Conservation (phyloP, 805 yeast genomes). For the Candida krabiensis region DNA sequence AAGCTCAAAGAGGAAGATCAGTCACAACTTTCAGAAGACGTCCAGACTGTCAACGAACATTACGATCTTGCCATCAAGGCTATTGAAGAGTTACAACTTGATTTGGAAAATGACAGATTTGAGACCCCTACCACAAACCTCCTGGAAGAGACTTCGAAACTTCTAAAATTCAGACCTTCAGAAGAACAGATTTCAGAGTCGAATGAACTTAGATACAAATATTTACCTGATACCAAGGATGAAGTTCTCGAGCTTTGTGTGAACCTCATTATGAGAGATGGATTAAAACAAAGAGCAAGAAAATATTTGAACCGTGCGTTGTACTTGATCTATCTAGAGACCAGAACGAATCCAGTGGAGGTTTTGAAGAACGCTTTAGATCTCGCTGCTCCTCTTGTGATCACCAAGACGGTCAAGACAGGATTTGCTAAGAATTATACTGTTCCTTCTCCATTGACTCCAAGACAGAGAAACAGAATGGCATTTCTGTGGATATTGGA, state of each 20-base stretch:
- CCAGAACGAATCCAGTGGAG: constrained; percentile 77
- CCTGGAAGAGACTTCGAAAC: constrained; percentile 15
- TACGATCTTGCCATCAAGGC: constrained; percentile 31
- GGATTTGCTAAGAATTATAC: constrained; percentile 82
- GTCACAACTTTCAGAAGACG: constrained; percentile 19
- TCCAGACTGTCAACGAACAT: constrained; percentile 24
- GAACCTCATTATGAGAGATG: constrained; percentile 89
- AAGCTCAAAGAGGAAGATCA: constrained; percentile 25
- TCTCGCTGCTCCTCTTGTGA: constrained; percentile 79
- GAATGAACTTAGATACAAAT: constrained; percentile 46
- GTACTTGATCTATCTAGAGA: constrained; percentile 70
- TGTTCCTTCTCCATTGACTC: constrained; percentile 80
- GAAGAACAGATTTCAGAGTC: constrained; percentile 62
- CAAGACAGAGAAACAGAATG: constrained; percentile 78
- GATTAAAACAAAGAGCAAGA: constrained; percentile 80
- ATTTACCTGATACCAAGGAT: constrained; percentile 63
- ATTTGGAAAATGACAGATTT: constrained; percentile 26
- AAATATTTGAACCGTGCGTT: constrained; percentile 73
- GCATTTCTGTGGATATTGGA: constrained; percentile 92
- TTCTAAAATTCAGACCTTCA: constrained; percentile 54
- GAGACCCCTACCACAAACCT: constrained; percentile 20
- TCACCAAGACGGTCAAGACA: constrained; percentile 72
- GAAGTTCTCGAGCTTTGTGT: constrained; percentile 76
- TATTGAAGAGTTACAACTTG: constrained; percentile 29
- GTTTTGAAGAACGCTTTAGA: constrained; percentile 75